Evolutionary conservation across 306 rosid genomes (phyloP), one percentile per base, ranked within the genome.

Genomic region (Cucumis hystrix): DNA sequence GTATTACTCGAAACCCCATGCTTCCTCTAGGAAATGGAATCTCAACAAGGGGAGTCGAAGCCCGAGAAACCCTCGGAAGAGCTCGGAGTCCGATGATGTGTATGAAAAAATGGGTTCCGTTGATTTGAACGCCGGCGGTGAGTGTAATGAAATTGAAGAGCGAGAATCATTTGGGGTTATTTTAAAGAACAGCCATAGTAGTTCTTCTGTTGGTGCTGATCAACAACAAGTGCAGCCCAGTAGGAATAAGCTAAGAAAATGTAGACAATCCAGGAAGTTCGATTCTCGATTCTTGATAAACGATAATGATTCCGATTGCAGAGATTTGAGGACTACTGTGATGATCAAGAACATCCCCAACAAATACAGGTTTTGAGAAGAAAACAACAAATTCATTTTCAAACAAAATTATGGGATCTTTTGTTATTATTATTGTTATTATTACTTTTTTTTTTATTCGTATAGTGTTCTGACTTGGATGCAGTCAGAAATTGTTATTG

Each of bases 281-380:
- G 79, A 76, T 45, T 23, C 79, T 20, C 37, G 79, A 60, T 76
- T 76, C 65, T 71, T 76, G 43, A 76, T 76, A 7, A 45, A 43
- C 72, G 72, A 60, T 12, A 62, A 76, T 21, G 72, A 76, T 20
- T 76, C 79, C 23, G 79, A 76, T 43, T 60, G 79, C 57, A 78
- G 82, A 69, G 98, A 95, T 79, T 67, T 87, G 15, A 85, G 98
- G 80, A 95, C 97, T 14, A 95, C 98, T 25, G 89, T 92, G 43
- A 95, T 95, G 98, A 92, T 95, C 64, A 95, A 92, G 80, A 95
- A 95, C 93, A 95, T 95, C 71, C 98, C 98, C 55, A 95, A 95
- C 67, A 95, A 95, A 76, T 95, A 95, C 93, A 95, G 97, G 98
- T 91, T 91, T 10, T 30, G 85, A 25, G 55, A 45, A 45, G 55